Evolutionary conservation across 2,329 filamentous ascomycete species (phyloP), one percentile per base, ranked within the genome.

Genomic region (Capronia epimyces): DNA sequence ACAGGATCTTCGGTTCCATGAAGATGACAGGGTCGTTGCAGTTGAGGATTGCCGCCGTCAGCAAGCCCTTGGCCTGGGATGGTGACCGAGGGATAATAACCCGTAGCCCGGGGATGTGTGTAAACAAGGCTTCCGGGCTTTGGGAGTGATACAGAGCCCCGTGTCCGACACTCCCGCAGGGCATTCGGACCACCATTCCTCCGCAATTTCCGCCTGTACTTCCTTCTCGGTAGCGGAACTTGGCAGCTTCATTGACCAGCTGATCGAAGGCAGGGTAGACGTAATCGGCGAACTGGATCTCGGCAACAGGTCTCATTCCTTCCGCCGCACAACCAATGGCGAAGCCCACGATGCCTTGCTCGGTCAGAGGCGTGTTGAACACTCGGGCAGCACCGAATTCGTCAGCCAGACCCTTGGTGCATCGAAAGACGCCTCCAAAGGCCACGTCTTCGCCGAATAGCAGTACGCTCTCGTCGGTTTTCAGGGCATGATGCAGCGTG

Each of bases 391-490:
- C 78, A 7, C 93, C 93, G 67, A 93, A 95, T 49, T 88, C 88
- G 56, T 89, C 86, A 25, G 89, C 83, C 13, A 98, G 77, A 62
- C 90, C 88, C 82, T 93, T 91, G 25, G 88, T 91, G 70, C 89
- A 96, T 50, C 93, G 81, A 65, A 98, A 98, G 13, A 98, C 93
- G 47, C 93, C 93, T 36, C 93, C 93, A 62, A 98, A 98, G 12
- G 93, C 88, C 6, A 98, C 89, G 66, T 98, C 93, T 69, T 98
- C 93, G 36, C 93, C 93, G 63, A 98, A 98, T 8, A 98, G 78
- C 50, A 97, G 74, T 18, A 95, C 89, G 15, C 84, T 83, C 58
- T 95, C 88, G 62, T 96, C 90, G 29, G 84, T 81, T 13, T 85
- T 81, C 22, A 98, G 77, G 20, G 91, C 88, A 52, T 85, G 87